A percentile compares a stretch with the other conserved stretches of the same genome.
These are phyloP conservation scores for Septoria petroselini DNA, from an alignment of 2,329 filamentous ascomycete species.

Conservation along the genomic window DNA sequence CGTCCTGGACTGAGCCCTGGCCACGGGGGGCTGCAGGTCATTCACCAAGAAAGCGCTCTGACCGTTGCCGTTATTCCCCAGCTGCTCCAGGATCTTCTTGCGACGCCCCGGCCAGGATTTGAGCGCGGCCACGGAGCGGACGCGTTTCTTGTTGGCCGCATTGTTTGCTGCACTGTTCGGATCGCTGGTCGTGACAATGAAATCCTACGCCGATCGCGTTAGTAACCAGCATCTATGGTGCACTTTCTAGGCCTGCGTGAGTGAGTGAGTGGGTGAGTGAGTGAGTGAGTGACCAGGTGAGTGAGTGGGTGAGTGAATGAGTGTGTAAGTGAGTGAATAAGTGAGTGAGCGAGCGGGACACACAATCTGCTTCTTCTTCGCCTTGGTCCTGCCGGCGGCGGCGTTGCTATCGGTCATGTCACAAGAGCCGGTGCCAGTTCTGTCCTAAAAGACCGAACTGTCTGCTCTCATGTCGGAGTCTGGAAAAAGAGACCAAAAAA, in stretches of 20 bases:
- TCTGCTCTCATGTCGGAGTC: not conserved
- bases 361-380: slow-evolving; percentile 20
- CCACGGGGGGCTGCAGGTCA: slow-evolving; percentile 13
- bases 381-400: not conserved
- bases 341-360: slow-evolving; percentile 1
- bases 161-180: slow-evolving; percentile 25
- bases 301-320: too few species aligned
- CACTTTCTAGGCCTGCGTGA: not conserved
- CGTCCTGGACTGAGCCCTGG: slow-evolving; percentile 6
- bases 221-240: not conserved
- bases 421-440: not conserved
- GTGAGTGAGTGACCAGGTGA: too few species aligned
- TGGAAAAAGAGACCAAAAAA: not conserved
- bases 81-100: slow-evolving; percentile 30
- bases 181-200: slow-evolving; percentile 33
- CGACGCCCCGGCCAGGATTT: slow-evolving; percentile 33
- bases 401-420: slow-evolving; percentile 6
- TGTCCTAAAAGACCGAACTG: not conserved
- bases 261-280: too few species aligned
- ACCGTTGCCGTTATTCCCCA: slow-evolving; percentile 22
- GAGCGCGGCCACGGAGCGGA: slow-evolving; percentile 32
- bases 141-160: slow-evolving; percentile 32
- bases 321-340: too few species aligned
- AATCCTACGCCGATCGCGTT: slow-evolving; percentile 17
- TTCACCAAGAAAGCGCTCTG: slow-evolving; percentile 25